A percentile compares a stretch with the other conserved stretches of the same genome.
These are phyloP conservation scores for Tuber aestivum DNA, from an alignment of 495 filamentous ascomycete species.

Conservation along the genomic window DNA sequence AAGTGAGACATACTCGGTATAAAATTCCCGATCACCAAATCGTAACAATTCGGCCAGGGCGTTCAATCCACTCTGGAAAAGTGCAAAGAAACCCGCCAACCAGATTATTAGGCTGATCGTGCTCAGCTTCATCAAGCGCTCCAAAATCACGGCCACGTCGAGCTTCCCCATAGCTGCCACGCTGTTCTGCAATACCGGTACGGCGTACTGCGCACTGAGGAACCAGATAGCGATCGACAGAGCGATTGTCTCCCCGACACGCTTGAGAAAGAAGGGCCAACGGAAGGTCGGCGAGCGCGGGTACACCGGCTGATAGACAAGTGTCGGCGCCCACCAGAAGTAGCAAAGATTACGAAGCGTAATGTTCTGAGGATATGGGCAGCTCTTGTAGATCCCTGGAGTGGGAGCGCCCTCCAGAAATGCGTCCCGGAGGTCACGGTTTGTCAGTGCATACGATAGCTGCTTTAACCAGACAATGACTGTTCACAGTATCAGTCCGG, in stretches of 20 bases:
- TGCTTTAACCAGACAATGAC: conserved; percentile 95
- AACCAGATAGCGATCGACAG: conserved; percentile 89
- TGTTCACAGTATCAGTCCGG: conserved; percentile 1
- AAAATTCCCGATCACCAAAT: conserved; percentile 91
- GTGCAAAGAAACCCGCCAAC: conserved; percentile 92
- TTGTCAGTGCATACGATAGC: conserved; percentile 91
- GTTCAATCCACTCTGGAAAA: conserved; percentile 87
- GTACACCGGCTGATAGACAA: conserved; percentile 96
- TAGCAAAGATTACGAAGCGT: conserved; percentile 79
- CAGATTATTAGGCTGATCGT: conserved; percentile 92
- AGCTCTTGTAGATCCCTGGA: conserved; percentile 72
- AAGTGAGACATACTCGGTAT: conserved; percentile 55
- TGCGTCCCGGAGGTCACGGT: conserved; percentile 87
- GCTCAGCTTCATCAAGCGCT: conserved; percentile 87
- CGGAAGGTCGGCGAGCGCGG: conserved; percentile 71
- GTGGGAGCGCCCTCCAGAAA: conserved; percentile 67
- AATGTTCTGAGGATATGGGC: conserved; percentile 85
- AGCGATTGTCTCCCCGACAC: conserved; percentile 65
- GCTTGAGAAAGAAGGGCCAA: conserved; percentile 79
- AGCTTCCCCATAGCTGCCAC: conserved; percentile 77
- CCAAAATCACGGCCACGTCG: conserved; percentile 72
- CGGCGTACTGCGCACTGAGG: conserved; percentile 82
- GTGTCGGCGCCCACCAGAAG: conserved; percentile 95
- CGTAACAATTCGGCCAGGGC: conserved; percentile 81
- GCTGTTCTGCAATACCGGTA: conserved; percentile 80